Percentiles rank a stretch among this genome's conserved stretches.
These are phyloP conservation scores for Climacium dendroides DNA, from an alignment of 225 moss, liverwort and hornwort genomes.

Conservation along the genomic window DNA sequence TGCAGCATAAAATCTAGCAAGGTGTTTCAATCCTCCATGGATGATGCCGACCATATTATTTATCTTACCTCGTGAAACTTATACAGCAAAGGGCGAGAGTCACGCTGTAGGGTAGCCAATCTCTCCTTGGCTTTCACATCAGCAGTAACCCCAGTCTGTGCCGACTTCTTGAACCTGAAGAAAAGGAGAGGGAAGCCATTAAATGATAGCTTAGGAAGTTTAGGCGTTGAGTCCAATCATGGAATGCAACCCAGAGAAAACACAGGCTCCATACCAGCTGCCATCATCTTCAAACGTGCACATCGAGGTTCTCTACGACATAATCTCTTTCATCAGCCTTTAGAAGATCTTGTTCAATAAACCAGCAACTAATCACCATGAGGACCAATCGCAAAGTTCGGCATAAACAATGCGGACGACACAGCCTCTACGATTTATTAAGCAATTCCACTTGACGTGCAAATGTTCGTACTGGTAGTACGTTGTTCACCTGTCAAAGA, in stretches of 20 bases:
- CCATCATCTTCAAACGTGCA: not conserved
- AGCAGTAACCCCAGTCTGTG: constrained; percentile 43
- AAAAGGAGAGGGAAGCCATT: not conserved
- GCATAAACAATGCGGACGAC: not conserved
- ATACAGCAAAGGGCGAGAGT: constrained; percentile 49
- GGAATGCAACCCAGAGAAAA: not conserved
- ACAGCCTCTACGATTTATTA: not conserved
- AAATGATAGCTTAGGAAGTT: not conserved
- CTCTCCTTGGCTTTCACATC: constrained; percentile 48
- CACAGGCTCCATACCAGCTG: not conserved
- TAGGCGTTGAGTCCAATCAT: not conserved
- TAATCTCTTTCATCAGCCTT: not conserved
- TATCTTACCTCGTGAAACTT: constrained; percentile 40
- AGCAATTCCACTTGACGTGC: not conserved
- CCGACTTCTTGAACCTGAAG: constrained; percentile 40
- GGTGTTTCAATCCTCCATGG: not conserved
- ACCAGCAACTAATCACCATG: not conserved
- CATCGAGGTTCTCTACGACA: not conserved
- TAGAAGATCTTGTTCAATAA: not conserved
- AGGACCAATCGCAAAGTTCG: not conserved
- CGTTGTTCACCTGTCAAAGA: constrained; percentile 40
- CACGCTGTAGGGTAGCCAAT: constrained; percentile 46
- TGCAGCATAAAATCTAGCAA: not conserved
- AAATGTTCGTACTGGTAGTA: not conserved
- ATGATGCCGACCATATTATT: not conserved